A percentile compares a stretch with the other conserved stretches of the same genome.
These are phyloP conservation scores for Metschnikowia arizonensis DNA, from an alignment of 805 yeast genomes.

Conservation along the genomic window DNA sequence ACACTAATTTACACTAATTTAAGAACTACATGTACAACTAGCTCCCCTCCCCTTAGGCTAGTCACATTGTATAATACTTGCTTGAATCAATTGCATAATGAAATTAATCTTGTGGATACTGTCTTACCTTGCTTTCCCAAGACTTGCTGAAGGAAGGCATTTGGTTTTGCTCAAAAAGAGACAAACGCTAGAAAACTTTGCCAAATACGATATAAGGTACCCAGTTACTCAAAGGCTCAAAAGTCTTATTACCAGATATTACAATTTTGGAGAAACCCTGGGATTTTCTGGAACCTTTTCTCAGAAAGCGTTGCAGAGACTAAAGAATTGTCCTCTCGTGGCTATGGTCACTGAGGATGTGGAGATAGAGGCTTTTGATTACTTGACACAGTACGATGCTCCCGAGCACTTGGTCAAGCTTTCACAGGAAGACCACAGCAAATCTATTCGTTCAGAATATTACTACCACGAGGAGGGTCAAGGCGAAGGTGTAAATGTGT, in stretches of 20 bases:
- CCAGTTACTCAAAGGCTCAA: constrained; percentile 40
- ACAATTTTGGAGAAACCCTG: constrained; percentile 65
- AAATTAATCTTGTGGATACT: not conserved
- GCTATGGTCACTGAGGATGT: constrained; percentile 69
- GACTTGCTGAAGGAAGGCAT: constrained; percentile 23
- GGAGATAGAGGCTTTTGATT: constrained; percentile 51
- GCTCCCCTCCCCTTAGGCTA: not conserved
- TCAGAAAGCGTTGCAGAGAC: constrained; percentile 41
- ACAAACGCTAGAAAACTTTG: constrained; percentile 45
- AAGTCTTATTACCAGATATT: constrained; percentile 46
- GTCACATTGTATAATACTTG: not conserved
- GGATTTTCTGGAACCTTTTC: constrained; percentile 67
- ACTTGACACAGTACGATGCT: constrained; percentile 37
- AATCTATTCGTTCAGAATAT: constrained; percentile 35
- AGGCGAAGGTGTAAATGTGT: constrained; percentile 38
- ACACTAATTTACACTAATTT: not conserved
- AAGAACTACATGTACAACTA: not conserved
- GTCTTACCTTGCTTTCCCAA: constrained; percentile 4
- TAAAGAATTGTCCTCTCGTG: constrained; percentile 57
- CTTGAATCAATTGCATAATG: not conserved
- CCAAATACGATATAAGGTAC: constrained; percentile 40
- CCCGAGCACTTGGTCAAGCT: constrained; percentile 69
- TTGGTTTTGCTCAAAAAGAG: constrained; percentile 51
- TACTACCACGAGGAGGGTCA: constrained; percentile 41
- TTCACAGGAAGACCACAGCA: constrained; percentile 37